A percentile compares a stretch with the other conserved stretches of the same genome.
These are phyloP conservation scores for Syzygium jambos DNA, from an alignment of 345 rosid genomes.

Conservation along the genomic window DNA sequence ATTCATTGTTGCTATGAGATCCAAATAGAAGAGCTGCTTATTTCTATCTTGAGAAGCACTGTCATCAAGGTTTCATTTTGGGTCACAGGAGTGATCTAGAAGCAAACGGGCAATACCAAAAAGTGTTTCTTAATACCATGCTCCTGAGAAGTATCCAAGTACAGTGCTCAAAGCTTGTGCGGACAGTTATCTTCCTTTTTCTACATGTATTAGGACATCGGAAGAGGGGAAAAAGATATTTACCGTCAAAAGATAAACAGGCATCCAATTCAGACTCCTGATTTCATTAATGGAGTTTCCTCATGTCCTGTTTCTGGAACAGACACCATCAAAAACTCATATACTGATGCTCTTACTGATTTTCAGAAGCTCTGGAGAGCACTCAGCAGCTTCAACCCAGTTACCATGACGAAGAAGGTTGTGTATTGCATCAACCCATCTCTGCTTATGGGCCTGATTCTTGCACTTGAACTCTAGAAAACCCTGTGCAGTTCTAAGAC, in stretches of 20 bases:
- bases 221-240: neutral
- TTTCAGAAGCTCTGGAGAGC: constrained; percentile 44
- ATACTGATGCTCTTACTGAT: constrained; percentile 22
- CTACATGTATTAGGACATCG: neutral
- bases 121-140: neutral
- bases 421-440: constrained; percentile 75
- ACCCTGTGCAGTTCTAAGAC: constrained; percentile 90
- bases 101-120: neutral
- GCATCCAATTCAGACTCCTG: neutral
- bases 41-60: neutral
- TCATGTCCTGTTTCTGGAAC: neutral
- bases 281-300: neutral
- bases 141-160: neutral
- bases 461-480: constrained; percentile 89
- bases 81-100: neutral
- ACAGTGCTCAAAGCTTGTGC: neutral
- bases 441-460: constrained; percentile 73
- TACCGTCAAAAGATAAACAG: neutral
- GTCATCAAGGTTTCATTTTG: neutral
- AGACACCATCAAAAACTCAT: neutral
- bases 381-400: constrained; percentile 35
- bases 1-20: neutral
- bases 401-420: constrained; percentile 61
- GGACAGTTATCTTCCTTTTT: neutral
- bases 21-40: neutral